Evolutionary conservation across 768 basidiomycete genomes (phyloP), one percentile per base, ranked within the genome.

Genomic region (Ephemerocybe angulata): DNA sequence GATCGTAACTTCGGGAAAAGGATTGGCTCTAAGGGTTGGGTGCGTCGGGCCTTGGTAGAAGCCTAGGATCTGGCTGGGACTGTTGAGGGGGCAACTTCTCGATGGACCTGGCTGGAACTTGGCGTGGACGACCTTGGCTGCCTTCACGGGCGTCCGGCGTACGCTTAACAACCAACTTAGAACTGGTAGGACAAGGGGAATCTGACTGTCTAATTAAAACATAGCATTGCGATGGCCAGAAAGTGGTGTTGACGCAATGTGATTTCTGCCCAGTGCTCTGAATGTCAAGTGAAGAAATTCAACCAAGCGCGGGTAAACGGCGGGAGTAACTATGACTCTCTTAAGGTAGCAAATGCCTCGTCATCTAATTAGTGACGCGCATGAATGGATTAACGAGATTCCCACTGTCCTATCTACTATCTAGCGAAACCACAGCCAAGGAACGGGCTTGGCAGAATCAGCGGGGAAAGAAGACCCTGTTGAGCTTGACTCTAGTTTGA

Each of bases 401-500:
- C n/a, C n/a, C n/a, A n/a, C n/a, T n/a, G n/a, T n/a, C n/a, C n/a
- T n/a, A n/a, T n/a, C n/a, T n/a, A n/a, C n/a, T n/a, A n/a, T n/a
- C n/a, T n/a, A n/a, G n/a, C n/a, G n/a, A n/a, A n/a, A n/a, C n/a
- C n/a, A n/a, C n/a, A n/a, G n/a, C n/a, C n/a, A n/a, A n/a, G n/a
- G n/a, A n/a, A n/a, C n/a, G n/a, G n/a, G n/a, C n/a, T n/a, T n/a
- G n/a, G n/a, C n/a, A n/a, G n/a, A n/a, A n/a, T n/a, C 73, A 79
- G 79, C 77, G 78, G 83, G 83, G 81, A 84, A 85, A 84, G 83
- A 85, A 84, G 84, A 85, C 83, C 83, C 84, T 85, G 84, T 84
- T 85, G 83, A 85, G 84, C 83, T 85, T 86, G 84, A 86, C 84
- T 86, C 84, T 86, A 85, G 84, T 86, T 83, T 86, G 85, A 82